These are phyloP conservation scores for Metschnikowia reukaufii DNA, from an alignment of 805 yeast genomes.

Conservation along the genomic window DNA sequence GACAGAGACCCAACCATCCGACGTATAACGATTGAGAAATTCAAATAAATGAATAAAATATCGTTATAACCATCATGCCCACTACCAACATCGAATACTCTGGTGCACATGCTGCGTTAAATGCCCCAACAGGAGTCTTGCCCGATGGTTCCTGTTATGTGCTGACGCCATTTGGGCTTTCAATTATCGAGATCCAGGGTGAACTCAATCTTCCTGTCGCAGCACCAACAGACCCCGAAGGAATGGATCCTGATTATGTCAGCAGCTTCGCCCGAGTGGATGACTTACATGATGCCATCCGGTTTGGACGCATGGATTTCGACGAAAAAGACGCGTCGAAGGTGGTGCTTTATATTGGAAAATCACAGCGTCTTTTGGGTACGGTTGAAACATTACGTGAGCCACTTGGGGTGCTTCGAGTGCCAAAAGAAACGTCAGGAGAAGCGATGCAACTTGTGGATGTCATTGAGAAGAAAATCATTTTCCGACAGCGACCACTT, in stretches of 20 bases:
- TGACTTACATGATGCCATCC: slow-evolving; percentile 45
- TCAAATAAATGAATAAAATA: too few relatives aligned
- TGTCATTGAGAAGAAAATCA: slow-evolving; percentile 55
- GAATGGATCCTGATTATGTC: slow-evolving; percentile 31
- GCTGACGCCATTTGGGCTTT: slow-evolving; percentile 58
- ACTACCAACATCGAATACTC: slow-evolving; percentile 15
- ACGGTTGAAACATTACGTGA: slow-evolving; percentile 55
- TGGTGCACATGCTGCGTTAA: slow-evolving; percentile 16
- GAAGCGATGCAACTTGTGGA: slow-evolving; percentile 54
- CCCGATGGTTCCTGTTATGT: slow-evolving; percentile 22
- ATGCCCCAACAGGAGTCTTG: background rate
- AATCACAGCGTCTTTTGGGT: slow-evolving; percentile 69
- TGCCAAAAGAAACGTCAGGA: slow-evolving; percentile 31
- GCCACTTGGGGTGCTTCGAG: slow-evolving; percentile 63
- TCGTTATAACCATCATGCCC: slow-evolving; percentile 13
- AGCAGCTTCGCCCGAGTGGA: slow-evolving; percentile 36
- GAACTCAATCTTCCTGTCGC: slow-evolving; percentile 50
- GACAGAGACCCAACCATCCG: background rate
- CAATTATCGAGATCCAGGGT: slow-evolving; percentile 72
- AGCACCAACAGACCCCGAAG: slow-evolving; percentile 37
- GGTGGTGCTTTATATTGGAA: slow-evolving; percentile 64
- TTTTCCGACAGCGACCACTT: slow-evolving; percentile 68
- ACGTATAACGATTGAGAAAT: background rate
- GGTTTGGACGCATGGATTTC: slow-evolving; percentile 50
- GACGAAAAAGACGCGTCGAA: slow-evolving; percentile 38